Percentiles rank a stretch among this genome's conserved stretches.
These are phyloP conservation scores for Aspergillus fumigatiaffinis DNA, from an alignment of 2,329 filamentous ascomycete species.

Conservation along the genomic window DNA sequence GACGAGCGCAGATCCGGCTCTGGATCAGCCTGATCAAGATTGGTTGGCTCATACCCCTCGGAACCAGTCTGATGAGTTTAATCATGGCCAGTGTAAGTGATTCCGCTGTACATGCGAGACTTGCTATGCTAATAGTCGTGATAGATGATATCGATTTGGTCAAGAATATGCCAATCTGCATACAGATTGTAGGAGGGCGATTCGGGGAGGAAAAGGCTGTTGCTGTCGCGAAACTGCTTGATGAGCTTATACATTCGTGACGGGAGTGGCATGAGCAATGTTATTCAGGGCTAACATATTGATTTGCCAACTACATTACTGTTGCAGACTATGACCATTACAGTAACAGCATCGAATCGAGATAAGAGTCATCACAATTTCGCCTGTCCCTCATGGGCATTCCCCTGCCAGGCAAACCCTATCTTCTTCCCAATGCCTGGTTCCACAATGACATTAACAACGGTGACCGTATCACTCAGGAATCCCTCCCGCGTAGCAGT, in stretches of 20 bases:
- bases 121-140: background rate
- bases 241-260: constrained; percentile 12
- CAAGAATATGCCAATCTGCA: constrained; percentile 28
- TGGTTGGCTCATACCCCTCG: constrained; percentile 32
- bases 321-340: constrained; percentile 7
- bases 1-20: constrained; percentile 36
- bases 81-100: constrained; percentile 33
- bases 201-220: constrained; percentile 33
- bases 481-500: constrained; percentile 51
- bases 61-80: constrained; percentile 47
- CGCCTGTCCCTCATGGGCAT: constrained; percentile 19
- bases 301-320: constrained; percentile 3
- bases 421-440: constrained; percentile 44
- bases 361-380: constrained; percentile 19
- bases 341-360: background rate
- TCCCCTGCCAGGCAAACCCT: constrained; percentile 35
- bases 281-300: background rate
- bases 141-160: constrained; percentile 29
- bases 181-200: constrained; percentile 31
- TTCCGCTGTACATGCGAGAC: background rate
- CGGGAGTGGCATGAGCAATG: background rate
- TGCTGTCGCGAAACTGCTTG: constrained; percentile 28
- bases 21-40: constrained; percentile 28
- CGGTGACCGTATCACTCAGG: constrained; percentile 42
- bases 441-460: constrained; percentile 56